Base-by-base conservation (phyloP, 768 basidiomycete genomes). In the Calocera viscosa region DNA sequence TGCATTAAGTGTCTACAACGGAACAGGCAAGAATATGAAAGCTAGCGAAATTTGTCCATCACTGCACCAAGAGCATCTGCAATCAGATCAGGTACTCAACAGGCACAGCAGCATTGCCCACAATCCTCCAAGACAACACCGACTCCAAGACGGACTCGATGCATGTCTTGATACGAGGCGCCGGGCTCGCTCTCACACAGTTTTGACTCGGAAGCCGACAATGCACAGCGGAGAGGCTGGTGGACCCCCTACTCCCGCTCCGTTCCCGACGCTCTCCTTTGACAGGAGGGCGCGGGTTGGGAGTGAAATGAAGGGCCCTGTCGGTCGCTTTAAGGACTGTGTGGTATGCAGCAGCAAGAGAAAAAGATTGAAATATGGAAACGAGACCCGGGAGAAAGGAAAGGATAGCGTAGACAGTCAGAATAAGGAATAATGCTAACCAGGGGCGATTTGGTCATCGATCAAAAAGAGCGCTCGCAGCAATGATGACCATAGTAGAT, bases 121-220 rank as follows among this genome's bases (percentile, higher is more conserved):
- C 8, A 8, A 17, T 11, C 53, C 26, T 60, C 26, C 53, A 60
- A 16, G 53, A 26, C 24, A 26, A 26, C 53, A 26, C 22, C 30
- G 26, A 5, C 14, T 26, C 53, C 53, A 60, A 60, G 26, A 32
- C 53, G 26, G 30, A 26, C 53, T 26, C 26, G 22, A 26, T 19
- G 43, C 43, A 47, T 47, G 43, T 38, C 53, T 26, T 19, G 53
- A 60, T 60, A 2, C 53, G 53, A 60, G 30, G 30, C 53, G 22
- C 7, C 24, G 30, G 53, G 53, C 53, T 32, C 30, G 30, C 53
- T 47, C 24, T 47, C 19, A 47, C 43, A 47, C 43, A 47, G 43
- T 47, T 47, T 47, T 47, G 43, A 47, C 43, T 47, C 43, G 43
- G 43, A 47, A 60, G 30, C 30, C 53, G 53, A 60, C 53, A 60